Evolutionary conservation across 805 yeast species (phyloP).

Genomic region (Grigorovia transvaalensis): DNA sequence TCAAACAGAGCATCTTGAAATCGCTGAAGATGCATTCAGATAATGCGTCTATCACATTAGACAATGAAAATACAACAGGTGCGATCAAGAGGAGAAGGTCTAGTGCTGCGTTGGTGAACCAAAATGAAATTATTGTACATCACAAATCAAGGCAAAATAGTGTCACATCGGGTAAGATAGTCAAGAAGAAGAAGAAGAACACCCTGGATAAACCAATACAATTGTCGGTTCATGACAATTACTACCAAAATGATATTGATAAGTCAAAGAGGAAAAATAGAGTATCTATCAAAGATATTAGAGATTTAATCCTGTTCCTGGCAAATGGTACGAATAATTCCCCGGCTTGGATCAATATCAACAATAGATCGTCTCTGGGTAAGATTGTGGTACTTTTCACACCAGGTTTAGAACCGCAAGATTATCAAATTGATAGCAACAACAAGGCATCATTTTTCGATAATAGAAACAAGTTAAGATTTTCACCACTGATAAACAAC

Average conservation of each 20-base stretch:
- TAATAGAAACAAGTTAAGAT: constrained; percentile 1
- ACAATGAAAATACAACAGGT: background rate
- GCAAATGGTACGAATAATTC: constrained; percentile 33
- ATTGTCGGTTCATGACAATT: constrained; percentile 29
- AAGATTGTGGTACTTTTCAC: constrained; percentile 49
- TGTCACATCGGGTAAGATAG: constrained; percentile 2
- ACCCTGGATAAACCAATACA: constrained; percentile 15
- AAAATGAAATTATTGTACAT: background rate
- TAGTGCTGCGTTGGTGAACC: constrained; percentile 11
- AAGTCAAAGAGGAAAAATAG: constrained; percentile 12
- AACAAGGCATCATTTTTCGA: constrained; percentile 8
- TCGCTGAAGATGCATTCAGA: constrained; percentile 3
- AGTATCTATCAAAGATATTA: constrained; percentile 32
- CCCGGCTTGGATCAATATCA: constrained; percentile 42
- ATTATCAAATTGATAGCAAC: constrained; percentile 27
- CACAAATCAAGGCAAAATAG: constrained; percentile 7
- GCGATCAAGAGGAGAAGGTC: constrained; percentile 20
- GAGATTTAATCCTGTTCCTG: constrained; percentile 37
- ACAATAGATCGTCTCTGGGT: constrained; percentile 37
- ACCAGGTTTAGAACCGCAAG: constrained; percentile 49
- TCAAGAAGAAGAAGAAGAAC: constrained; percentile 27
- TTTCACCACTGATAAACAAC: constrained; percentile 4
- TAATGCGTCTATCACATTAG: background rate
- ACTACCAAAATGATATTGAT: constrained; percentile 1
- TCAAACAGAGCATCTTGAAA: constrained; percentile 8